A percentile compares a stretch with the other conserved stretches of the same genome.
These are phyloP conservation scores for Tympanopsis confertula DNA, from an alignment of 2,329 filamentous ascomycete species.

Conservation along the genomic window DNA sequence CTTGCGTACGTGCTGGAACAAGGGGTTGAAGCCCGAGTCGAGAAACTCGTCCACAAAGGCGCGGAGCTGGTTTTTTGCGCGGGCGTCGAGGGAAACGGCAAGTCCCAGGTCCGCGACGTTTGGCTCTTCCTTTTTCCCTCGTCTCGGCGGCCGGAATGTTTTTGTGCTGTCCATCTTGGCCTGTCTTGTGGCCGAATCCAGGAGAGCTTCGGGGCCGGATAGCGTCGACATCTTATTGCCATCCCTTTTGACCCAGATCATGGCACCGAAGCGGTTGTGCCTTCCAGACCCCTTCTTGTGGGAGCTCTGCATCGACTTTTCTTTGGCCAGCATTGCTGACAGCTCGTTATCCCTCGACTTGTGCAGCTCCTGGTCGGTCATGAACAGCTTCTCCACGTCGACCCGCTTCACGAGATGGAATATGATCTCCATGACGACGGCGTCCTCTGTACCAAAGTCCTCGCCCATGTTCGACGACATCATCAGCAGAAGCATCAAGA, in stretches of 20 bases:
- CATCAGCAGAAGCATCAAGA: conserved; percentile 74
- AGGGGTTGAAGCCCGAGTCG: conserved; percentile 87
- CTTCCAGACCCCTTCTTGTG: conserved; percentile 42
- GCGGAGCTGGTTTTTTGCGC: conserved; percentile 66
- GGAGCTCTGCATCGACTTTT: conserved; percentile 67
- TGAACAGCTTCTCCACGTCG: conserved; percentile 72
- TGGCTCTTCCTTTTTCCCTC: conserved; percentile 42
- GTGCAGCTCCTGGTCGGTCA: conserved; percentile 63
- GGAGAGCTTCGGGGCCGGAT: conserved; percentile 76
- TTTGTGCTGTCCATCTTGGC: conserved; percentile 86
- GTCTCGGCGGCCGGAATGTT: conserved; percentile 73
- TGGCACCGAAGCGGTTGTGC: conserved; percentile 90
- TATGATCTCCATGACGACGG: conserved; percentile 78
- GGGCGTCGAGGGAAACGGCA: conserved; percentile 55
- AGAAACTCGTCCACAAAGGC: conserved; percentile 85
- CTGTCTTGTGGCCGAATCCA: conserved; percentile 60
- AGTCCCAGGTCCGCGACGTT: conserved; percentile 59
- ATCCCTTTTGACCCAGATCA: conserved; percentile 89
- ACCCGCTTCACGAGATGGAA: conserved; percentile 90
- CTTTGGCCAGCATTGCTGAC: conserved; percentile 63
- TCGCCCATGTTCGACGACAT: conserved; percentile 87
- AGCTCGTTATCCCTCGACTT: conserved; percentile 64
- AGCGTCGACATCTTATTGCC: conserved; percentile 75
- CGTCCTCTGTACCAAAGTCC: conserved; percentile 81
- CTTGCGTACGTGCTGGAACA: conserved; percentile 75